These are phyloP conservation scores for Cyberlindnera mycetangii DNA, from an alignment of 805 yeast species.

Conservation along the genomic window DNA sequence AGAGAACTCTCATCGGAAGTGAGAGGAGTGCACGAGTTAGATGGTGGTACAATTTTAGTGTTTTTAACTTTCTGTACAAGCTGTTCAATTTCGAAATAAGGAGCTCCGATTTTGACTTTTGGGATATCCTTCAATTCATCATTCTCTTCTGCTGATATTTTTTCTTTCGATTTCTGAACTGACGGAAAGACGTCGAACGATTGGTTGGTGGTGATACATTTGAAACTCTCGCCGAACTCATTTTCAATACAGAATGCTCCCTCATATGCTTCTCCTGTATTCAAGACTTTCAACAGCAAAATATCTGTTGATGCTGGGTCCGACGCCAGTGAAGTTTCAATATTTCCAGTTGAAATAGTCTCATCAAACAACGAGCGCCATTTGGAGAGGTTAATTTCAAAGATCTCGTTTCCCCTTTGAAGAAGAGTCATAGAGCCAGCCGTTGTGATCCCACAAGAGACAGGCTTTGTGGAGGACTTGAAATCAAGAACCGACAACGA, in stretches of 20 bases:
- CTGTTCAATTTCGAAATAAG: conserved; percentile 13
- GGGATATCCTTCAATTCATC: not conserved
- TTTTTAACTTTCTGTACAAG: conserved; percentile 1
- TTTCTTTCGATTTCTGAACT: not conserved
- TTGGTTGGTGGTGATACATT: conserved; percentile 5
- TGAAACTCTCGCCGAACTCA: conserved; percentile 7
- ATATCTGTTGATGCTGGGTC: not conserved
- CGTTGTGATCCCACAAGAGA: not conserved
- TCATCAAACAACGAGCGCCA: conserved; percentile 1
- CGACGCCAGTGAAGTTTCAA: not conserved
- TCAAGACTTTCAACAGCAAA: conserved; percentile 3
- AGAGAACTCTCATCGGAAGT: conserved; percentile 18
- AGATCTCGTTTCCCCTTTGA: conserved; percentile 12
- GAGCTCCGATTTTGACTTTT: conserved; percentile 7
- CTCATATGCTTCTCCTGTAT: conserved; percentile 7
- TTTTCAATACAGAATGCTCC: conserved; percentile 7
- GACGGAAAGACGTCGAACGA: conserved; percentile 8
- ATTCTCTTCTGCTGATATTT: not conserved
- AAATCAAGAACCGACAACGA: conserved; percentile 10
- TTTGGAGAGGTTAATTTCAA: conserved; percentile 5
- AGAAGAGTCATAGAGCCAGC: not conserved
- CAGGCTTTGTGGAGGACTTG: conserved; percentile 6
- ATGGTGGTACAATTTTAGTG: conserved; percentile 6
- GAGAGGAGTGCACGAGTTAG: conserved; percentile 1
- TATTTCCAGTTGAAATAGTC: not conserved